phyloP scores from a whole-genome alignment of 352 stramenopile species.

The Phytophthora rubi region DNA sequence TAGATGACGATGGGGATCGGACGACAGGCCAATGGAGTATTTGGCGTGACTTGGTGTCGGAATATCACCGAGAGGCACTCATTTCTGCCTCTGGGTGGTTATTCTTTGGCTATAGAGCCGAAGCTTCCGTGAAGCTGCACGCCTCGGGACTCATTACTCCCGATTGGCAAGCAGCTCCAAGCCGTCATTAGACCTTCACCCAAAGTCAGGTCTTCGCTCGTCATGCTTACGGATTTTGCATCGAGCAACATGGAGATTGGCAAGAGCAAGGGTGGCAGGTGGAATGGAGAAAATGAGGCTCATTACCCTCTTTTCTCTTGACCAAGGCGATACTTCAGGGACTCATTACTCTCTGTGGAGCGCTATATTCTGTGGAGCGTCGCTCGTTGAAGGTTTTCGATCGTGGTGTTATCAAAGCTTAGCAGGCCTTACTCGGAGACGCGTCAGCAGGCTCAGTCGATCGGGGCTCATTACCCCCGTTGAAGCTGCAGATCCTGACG shows the following conservation, averaged over 20 bases:
- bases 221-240: neutral
- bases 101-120: neutral
- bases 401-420: slow-evolving; percentile 14
- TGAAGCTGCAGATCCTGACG: slow-evolving; percentile 27
- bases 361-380: slow-evolving; percentile 3
- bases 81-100: slow-evolving; percentile 29
- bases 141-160: slow-evolving; percentile 28
- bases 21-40: neutral
- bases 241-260: neutral
- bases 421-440: slow-evolving; percentile 15
- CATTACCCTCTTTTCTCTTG: slow-evolving; percentile 31
- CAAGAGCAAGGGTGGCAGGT: neutral
- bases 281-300: slow-evolving; percentile 15
- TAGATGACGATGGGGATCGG: slow-evolving; percentile 11
- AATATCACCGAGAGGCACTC: slow-evolving; percentile 21
- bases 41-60: neutral
- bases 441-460: slow-evolving; percentile 25
- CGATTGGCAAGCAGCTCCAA: neutral
- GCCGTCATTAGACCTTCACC: neutral
- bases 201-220: neutral
- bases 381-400: slow-evolving; percentile 13
- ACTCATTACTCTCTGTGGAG: slow-evolving; percentile 40
- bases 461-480: slow-evolving; percentile 47
- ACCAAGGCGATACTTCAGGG: slow-evolving; percentile 16
- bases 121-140: neutral